These are phyloP conservation scores for Sclerotinia sclerotiorum DNA, from an alignment of 2,329 filamentous ascomycete species.

Conservation along the genomic window DNA sequence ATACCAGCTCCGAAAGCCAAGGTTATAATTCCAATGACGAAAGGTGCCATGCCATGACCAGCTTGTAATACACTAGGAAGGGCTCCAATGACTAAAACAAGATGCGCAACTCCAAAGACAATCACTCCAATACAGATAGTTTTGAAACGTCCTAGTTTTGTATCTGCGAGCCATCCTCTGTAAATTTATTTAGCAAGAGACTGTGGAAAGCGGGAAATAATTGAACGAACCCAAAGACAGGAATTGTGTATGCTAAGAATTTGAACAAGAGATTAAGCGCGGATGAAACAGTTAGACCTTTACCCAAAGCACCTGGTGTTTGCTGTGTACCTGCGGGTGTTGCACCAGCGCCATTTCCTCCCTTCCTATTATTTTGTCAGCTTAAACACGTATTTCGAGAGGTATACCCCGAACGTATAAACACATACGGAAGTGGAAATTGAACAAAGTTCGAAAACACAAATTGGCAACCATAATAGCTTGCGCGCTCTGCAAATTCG, in stretches of 20 bases:
- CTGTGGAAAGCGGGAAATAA: conserved; percentile 40
- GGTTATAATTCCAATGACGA: conserved; percentile 34
- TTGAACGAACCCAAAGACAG: conserved; percentile 34
- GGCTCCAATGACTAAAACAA: conserved; percentile 51
- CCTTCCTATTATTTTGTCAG: conserved; percentile 29
- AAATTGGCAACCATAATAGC: conserved; percentile 69
- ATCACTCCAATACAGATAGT: conserved; percentile 52
- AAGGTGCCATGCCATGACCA: conserved; percentile 63
- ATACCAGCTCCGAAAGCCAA: conserved; percentile 38
- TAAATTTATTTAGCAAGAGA: conserved; percentile 34
- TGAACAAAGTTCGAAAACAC: conserved; percentile 63
- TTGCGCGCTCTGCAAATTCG: conserved; percentile 75
- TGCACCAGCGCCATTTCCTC: conserved; percentile 44
- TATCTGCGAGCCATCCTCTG: conserved; percentile 58
- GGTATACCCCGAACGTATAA: not conserved
- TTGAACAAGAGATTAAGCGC: conserved; percentile 53
- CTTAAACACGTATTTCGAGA: not conserved
- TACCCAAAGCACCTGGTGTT: conserved; percentile 58
- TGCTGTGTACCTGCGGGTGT: conserved; percentile 40
- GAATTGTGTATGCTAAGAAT: conserved; percentile 49
- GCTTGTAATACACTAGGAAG: conserved; percentile 29
- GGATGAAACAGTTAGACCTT: conserved; percentile 54
- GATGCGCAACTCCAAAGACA: conserved; percentile 60
- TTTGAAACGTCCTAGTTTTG: conserved; percentile 63
- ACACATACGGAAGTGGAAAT: conserved; percentile 50